phyloP scores from a whole-genome alignment of 441 rosid genomes.

The Manihot esculenta region DNA sequence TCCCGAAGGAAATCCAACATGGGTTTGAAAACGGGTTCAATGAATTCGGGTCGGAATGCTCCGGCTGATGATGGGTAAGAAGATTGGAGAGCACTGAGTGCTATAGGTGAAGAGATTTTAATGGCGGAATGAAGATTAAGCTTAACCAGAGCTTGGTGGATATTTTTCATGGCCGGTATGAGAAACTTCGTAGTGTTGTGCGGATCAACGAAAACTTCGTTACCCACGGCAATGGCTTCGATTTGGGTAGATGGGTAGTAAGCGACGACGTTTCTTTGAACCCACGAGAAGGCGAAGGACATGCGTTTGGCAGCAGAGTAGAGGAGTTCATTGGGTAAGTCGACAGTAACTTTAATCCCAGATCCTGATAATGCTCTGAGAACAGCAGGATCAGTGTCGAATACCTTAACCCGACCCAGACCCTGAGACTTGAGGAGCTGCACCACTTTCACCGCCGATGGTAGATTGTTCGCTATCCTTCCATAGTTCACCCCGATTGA shows the following conservation, averaged over 20 bases:
- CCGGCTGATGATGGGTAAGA: constrained; percentile 86
- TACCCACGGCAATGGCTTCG: constrained; percentile 80
- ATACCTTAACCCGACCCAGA: too few relatives aligned
- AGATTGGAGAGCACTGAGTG: constrained; percentile 60
- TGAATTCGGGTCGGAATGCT: constrained; percentile 61
- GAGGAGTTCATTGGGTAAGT: constrained; percentile 68
- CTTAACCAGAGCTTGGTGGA: constrained; percentile 52
- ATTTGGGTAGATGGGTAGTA: constrained; percentile 65
- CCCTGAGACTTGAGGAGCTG: too few relatives aligned
- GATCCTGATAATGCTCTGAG: constrained; percentile 68
- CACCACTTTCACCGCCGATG: constrained; percentile 43
- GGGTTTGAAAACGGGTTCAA: constrained; percentile 61
- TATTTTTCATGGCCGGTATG: too few relatives aligned
- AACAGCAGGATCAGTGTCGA: constrained; percentile 65
- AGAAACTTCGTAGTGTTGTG: constrained; percentile 38
- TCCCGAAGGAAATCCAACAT: constrained; percentile 68
- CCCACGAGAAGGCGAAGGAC: constrained; percentile 56
- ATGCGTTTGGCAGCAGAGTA: constrained; percentile 46
- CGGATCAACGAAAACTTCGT: constrained; percentile 77
- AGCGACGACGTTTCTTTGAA: constrained; percentile 54
- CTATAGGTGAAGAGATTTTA: constrained; percentile 74
- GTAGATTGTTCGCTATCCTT: constrained; percentile 64
- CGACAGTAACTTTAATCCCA: constrained; percentile 68
- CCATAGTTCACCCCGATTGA: constrained; percentile 86
- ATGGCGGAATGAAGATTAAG: constrained; percentile 55